phyloP scores from a whole-genome alignment of 345 rosid species.

The Combretum micranthum region DNA sequence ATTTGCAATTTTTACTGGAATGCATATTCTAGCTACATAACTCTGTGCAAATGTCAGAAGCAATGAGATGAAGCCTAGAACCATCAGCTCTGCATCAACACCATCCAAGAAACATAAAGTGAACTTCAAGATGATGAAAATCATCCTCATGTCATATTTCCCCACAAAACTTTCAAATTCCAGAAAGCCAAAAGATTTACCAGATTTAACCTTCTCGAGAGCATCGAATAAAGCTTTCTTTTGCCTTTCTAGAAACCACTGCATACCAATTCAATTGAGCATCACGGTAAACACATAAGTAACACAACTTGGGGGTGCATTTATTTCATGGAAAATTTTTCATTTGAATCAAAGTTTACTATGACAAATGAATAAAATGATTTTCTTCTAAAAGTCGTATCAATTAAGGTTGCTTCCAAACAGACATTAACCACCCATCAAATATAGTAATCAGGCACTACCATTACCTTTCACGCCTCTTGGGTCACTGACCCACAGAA shows the following conservation, averaged over 20 bases:
- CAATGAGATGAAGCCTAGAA: constrained; percentile 89
- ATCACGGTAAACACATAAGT: background rate
- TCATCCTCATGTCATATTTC: background rate
- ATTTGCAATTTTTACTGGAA: constrained; percentile 43
- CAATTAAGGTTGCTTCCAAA: too few species aligned
- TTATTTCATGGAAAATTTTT: background rate
- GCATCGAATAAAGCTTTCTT: constrained; percentile 86
- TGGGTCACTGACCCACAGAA: too few species aligned
- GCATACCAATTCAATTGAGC: constrained; percentile 6
- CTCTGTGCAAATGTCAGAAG: constrained; percentile 70
- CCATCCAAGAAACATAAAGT: too few species aligned
- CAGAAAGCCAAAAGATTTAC: constrained; percentile 23
- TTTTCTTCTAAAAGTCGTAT: too few species aligned
- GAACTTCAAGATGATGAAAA: background rate
- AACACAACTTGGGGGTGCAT: background rate
- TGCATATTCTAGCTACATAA: constrained; percentile 55
- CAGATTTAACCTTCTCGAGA: constrained; percentile 79
- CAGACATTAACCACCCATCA: too few species aligned
- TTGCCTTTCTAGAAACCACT: constrained; percentile 75
- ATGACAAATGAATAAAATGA: too few species aligned
- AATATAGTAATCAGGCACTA: too few species aligned
- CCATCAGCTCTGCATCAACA: constrained; percentile 73
- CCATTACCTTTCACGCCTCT: too few species aligned
- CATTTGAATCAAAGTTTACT: too few species aligned
- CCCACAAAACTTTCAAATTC: background rate